Percentiles rank a stretch among this genome's conserved stretches.
These are phyloP conservation scores for Leccinum angustisporum DNA, from an alignment of 1,284 basidiomycete species.

Conservation along the genomic window DNA sequence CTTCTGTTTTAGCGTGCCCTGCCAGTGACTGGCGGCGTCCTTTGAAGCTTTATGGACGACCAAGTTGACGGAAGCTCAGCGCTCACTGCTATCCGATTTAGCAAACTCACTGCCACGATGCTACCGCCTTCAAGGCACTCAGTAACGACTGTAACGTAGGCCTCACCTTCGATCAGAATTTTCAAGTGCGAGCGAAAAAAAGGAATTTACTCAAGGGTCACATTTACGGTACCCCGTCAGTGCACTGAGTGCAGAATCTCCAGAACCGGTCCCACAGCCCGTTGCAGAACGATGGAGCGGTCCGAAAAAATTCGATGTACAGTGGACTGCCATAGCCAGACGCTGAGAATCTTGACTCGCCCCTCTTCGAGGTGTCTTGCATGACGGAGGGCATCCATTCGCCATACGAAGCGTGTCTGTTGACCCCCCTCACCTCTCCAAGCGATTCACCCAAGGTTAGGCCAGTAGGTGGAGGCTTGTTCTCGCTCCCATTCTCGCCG, in stretches of 20 bases:
- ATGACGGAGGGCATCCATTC: slow-evolving; percentile 2
- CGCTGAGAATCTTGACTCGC: slow-evolving; percentile 3
- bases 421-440: slow-evolving; percentile 14
- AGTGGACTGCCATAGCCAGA: no score
- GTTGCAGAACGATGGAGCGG: no score
- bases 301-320: no score
- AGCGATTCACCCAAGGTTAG: background rate
- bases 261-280: background rate
- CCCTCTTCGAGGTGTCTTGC: slow-evolving; percentile 5
- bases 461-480: slow-evolving; percentile 1
- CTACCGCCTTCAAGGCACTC: background rate
- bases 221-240: background rate
- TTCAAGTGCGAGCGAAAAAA: background rate
- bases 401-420: slow-evolving; percentile 8
- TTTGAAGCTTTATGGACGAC: background rate
- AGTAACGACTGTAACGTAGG: background rate
- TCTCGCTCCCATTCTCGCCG: slow-evolving; percentile 19
- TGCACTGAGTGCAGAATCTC: background rate
- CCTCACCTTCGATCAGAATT: background rate
- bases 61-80: background rate
- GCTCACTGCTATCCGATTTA: background rate
- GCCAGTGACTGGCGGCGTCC: no score
- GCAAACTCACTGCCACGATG: background rate
- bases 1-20: background rate
- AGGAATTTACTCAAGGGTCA: background rate